These are phyloP conservation scores for Blastosporella zonata DNA, from an alignment of 1,284 basidiomycete species.

Conservation along the genomic window DNA sequence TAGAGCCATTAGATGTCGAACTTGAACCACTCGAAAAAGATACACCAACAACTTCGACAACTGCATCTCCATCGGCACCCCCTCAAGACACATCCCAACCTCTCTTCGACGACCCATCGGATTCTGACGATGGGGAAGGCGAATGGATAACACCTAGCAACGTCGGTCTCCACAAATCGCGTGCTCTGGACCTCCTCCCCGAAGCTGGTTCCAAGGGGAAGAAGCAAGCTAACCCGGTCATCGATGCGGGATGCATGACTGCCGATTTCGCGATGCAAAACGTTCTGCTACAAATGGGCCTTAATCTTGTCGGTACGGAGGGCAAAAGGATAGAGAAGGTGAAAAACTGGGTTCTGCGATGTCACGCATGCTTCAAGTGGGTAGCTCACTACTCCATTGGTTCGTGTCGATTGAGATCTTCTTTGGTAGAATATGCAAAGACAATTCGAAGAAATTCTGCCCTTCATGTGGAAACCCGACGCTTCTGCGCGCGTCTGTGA, in stretches of 20 bases:
- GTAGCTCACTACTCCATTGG: slow-evolving; percentile 29
- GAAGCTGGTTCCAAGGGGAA: slow-evolving; percentile 39
- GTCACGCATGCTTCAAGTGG: slow-evolving; percentile 99
- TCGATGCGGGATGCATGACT: slow-evolving; percentile 89
- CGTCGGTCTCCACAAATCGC: slow-evolving; percentile 84
- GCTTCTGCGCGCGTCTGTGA: slow-evolving; percentile 88
- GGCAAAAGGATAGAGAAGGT: slow-evolving; percentile 90
- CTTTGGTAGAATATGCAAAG: slow-evolving; percentile 84
- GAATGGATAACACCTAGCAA: slow-evolving; percentile 98
- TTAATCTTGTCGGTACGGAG: slow-evolving; percentile 88
- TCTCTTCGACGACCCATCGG: slow-evolving; percentile 72
- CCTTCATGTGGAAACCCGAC: slow-evolving; percentile 96
- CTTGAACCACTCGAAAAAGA: slow-evolving; percentile 38
- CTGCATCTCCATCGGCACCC: not conserved
- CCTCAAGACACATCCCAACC: slow-evolving; percentile 24
- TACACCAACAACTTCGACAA: slow-evolving; percentile 14
- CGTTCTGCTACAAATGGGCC: slow-evolving; percentile 92
- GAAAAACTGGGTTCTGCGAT: slow-evolving; percentile 94
- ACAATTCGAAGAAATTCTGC: slow-evolving; percentile 93
- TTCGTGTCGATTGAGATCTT: slow-evolving; percentile 1
- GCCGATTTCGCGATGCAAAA: slow-evolving; percentile 99
- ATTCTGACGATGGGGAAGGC: slow-evolving; percentile 81
- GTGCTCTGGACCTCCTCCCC: slow-evolving; percentile 79
- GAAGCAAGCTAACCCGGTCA: slow-evolving; percentile 41
- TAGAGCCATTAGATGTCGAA: slow-evolving; percentile 47